Base-by-base conservation (phyloP, 1,284 basidiomycete species). In the Puccinia brachypodii region DNA sequence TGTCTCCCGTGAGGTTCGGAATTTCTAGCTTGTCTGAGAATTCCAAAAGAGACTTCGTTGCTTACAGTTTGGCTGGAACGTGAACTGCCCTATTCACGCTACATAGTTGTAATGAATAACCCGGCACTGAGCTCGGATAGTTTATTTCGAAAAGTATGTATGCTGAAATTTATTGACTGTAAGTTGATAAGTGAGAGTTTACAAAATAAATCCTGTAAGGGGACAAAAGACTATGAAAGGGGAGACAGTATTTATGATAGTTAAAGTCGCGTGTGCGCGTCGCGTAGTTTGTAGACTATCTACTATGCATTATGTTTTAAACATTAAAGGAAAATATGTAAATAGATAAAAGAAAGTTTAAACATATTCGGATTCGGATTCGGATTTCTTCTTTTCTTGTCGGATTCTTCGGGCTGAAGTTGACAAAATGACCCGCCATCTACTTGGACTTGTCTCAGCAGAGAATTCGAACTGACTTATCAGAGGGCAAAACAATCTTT, bases 141-240 rank as follows among this genome's bases (percentile, higher is more conserved):
- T 38, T 33, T 16, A 28, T 8, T 13, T 28, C 25, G 31, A 28
- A 42, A 66, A 66, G 64, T 38, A 16, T 66, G 6, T 19, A n/a
- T n/a, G n/a, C n/a, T n/a, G n/a, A n/a, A n/a, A n/a, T n/a, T n/a
- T n/a, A n/a, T n/a, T n/a, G 47, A 50, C 22, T 50, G 11, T 11
- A 50, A 50, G 47, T 11, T 50, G 47, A 50, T 66, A 66, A 28
- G 33, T n/a, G n/a, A 40, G n/a, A 38, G 64, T 14, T 19, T 38
- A 66, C 64, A 66, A 66, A 66, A 42, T 66, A 66, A 66, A 66
- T 66, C 64, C 38, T 33, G 3, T 66, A 22, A 40, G 64, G 33
- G 33, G n/a, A 66, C 64, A 28, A 60, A 25, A 22, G 19, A 56
- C 7, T 22, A 56, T 22, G 8, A 56, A n/a, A n/a, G n/a, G n/a